Evolutionary conservation across 306 rosid genomes (phyloP).

Genomic region (Arachis stenosperma): DNA sequence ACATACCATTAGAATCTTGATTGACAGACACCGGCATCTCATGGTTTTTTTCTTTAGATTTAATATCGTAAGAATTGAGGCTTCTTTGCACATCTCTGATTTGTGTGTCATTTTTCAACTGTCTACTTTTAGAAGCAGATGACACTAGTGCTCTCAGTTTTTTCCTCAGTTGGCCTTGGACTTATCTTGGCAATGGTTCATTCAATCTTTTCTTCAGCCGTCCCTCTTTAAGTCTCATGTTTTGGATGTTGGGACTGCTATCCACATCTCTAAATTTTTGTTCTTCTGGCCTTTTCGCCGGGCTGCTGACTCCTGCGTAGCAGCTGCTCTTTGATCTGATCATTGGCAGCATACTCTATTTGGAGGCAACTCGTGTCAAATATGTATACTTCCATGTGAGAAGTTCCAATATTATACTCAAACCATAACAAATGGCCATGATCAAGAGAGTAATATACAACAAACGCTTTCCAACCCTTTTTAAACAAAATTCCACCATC

Average conservation of each 20-base stretch:
- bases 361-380: conserved; percentile 24
- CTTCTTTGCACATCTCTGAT: background rate
- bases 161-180: background rate
- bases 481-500: background rate
- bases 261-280: too few species aligned
- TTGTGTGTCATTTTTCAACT: background rate
- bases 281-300: too few species aligned
- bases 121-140: background rate
- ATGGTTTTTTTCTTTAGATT: background rate
- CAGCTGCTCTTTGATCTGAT: background rate
- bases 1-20: background rate
- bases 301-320: too few species aligned
- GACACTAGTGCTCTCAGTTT: background rate
- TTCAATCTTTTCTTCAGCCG: too few species aligned
- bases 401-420: conserved; percentile 2
- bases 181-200: too few species aligned
- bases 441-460: background rate
- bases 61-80: background rate
- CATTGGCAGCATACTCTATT: conserved; percentile 28
- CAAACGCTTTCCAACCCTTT: conserved; percentile 15
- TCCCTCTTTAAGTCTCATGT: too few species aligned
- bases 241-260: too few species aligned
- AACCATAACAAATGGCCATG: conserved; percentile 6
- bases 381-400: conserved; percentile 13
- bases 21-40: background rate